phyloP scores from a whole-genome alignment of 768 basidiomycete species.

The Solioccasus polychromus region DNA sequence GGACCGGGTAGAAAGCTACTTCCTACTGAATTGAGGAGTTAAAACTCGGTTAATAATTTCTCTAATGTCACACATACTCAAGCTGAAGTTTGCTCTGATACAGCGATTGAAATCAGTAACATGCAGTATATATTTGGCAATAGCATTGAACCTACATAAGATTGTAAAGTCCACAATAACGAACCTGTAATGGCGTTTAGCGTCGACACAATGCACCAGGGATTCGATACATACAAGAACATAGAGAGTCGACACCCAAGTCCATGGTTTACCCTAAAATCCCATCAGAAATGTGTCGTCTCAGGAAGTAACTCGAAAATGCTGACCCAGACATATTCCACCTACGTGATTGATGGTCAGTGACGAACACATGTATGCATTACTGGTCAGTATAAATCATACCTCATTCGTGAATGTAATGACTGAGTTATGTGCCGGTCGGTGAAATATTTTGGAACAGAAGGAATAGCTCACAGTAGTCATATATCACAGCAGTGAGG shows the following conservation, averaged over 20 bases:
- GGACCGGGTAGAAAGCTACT: not conserved
- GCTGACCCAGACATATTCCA: slow-evolving; percentile 13
- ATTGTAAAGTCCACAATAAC: slow-evolving; percentile 1
- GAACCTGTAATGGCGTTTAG: slow-evolving; percentile 1
- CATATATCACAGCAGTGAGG: slow-evolving; percentile 4
- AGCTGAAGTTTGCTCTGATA: not conserved
- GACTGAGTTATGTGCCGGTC: not conserved
- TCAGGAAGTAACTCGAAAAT: not conserved
- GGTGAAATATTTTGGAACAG: not conserved
- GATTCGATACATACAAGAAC: slow-evolving; percentile 1
- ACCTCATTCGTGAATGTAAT: slow-evolving; percentile 11
- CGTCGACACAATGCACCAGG: not conserved
- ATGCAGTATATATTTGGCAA: not conserved
- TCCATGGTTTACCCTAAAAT: slow-evolving; percentile 7
- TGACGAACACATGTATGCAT: not conserved
- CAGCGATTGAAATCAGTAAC: not conserved
- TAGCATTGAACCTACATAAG: not conserved
- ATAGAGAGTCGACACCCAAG: slow-evolving; percentile 6
- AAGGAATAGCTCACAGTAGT: slow-evolving; percentile 3
- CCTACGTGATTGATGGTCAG: not conserved
- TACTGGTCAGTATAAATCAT: not conserved
- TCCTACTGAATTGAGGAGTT: not conserved
- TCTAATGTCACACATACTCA: not conserved
- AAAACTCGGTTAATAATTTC: not conserved
- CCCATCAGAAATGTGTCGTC: not conserved